phyloP scores from a whole-genome alignment of 768 basidiomycete species.

The Crassisporium funariophilum region DNA sequence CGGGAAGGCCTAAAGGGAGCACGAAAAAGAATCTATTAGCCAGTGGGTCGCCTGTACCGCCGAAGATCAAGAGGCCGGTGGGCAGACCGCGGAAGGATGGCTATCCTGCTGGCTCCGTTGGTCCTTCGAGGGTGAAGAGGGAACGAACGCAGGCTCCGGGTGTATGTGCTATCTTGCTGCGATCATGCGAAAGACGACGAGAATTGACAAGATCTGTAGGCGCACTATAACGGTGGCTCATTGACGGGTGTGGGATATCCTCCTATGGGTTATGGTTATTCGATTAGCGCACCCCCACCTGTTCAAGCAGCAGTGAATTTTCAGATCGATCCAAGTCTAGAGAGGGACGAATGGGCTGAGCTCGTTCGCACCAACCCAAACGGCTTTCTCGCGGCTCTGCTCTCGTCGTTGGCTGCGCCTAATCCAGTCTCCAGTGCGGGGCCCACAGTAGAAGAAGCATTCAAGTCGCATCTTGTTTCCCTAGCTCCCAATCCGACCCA shows the following conservation, averaged over 20 bases:
- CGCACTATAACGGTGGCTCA: slow-evolving; percentile 14
- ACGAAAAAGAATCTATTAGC: slow-evolving; percentile 63
- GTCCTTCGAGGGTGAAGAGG: slow-evolving; percentile 39
- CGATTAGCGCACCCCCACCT: slow-evolving; percentile 26
- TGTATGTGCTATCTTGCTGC: slow-evolving; percentile 9
- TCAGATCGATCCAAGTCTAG: slow-evolving; percentile 55
- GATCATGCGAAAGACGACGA: slow-evolving; percentile 8
- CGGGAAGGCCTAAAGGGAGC: slow-evolving; percentile 79
- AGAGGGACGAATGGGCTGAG: slow-evolving; percentile 64
- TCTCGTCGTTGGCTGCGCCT: slow-evolving; percentile 60
- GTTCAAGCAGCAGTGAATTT: slow-evolving; percentile 27
- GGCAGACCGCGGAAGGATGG: slow-evolving; percentile 84
- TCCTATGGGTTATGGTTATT: slow-evolving; percentile 24
- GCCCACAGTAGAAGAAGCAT: slow-evolving; percentile 73
- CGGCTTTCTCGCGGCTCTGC: slow-evolving; percentile 56
- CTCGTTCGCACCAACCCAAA: slow-evolving; percentile 58
- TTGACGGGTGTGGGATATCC: slow-evolving; percentile 27
- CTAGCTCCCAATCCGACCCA: slow-evolving; percentile 52
- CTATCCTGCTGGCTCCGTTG: slow-evolving; percentile 73
- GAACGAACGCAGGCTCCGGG: slow-evolving; percentile 23
- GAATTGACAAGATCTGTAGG: slow-evolving; percentile 7
- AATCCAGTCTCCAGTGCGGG: slow-evolving; percentile 64
- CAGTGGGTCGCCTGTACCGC: slow-evolving; percentile 32
- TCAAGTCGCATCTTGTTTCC: slow-evolving; percentile 74
- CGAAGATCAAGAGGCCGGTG: slow-evolving; percentile 75